Percentiles rank a stretch among this genome's conserved stretches.
These are phyloP conservation scores for Chytriomyces sp. DNA, from an alignment of 192 early-diverging fungal species.

Conservation along the genomic window DNA sequence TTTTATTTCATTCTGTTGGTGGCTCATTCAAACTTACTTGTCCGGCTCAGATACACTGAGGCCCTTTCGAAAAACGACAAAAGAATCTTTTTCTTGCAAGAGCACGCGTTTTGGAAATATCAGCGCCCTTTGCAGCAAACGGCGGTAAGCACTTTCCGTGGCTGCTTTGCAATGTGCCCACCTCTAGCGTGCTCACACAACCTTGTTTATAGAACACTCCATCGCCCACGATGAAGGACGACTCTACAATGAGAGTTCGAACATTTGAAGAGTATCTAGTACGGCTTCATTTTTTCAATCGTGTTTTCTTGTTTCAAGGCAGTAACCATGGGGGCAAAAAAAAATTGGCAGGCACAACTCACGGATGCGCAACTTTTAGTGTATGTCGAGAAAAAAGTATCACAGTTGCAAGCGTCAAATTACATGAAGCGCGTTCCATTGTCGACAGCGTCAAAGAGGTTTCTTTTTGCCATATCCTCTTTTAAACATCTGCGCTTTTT, in stretches of 20 bases:
- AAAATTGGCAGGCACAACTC: slow-evolving; percentile 23
- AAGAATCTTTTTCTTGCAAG: slow-evolving; percentile 42
- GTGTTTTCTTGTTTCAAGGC: background rate
- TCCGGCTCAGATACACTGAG: slow-evolving; percentile 21
- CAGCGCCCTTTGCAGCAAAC: slow-evolving; percentile 30
- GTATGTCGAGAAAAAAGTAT: slow-evolving; percentile 40
- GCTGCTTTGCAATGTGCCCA: background rate
- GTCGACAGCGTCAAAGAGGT: slow-evolving; percentile 44
- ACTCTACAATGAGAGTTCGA: slow-evolving; percentile 17
- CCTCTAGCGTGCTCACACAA: background rate
- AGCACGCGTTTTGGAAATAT: slow-evolving; percentile 49
- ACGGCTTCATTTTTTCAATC: background rate
- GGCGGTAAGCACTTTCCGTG: slow-evolving; percentile 4
- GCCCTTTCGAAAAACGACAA: slow-evolving; percentile 39
- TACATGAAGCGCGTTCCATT: slow-evolving; percentile 42
- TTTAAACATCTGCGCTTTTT: background rate
- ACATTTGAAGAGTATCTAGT: slow-evolving; percentile 34
- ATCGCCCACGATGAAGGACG: slow-evolving; percentile 24
- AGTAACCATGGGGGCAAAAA: background rate
- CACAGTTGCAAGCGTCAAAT: slow-evolving; percentile 33
- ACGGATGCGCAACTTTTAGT: slow-evolving; percentile 29
- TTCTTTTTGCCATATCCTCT: background rate
- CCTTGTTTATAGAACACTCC: slow-evolving; percentile 20
- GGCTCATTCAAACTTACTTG: background rate
- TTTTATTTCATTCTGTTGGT: background rate